A percentile compares a stretch with the other conserved stretches of the same genome.
Conservation (phyloP, 179 eudicot genomes). For the Corrigiola litoralis region DNA sequence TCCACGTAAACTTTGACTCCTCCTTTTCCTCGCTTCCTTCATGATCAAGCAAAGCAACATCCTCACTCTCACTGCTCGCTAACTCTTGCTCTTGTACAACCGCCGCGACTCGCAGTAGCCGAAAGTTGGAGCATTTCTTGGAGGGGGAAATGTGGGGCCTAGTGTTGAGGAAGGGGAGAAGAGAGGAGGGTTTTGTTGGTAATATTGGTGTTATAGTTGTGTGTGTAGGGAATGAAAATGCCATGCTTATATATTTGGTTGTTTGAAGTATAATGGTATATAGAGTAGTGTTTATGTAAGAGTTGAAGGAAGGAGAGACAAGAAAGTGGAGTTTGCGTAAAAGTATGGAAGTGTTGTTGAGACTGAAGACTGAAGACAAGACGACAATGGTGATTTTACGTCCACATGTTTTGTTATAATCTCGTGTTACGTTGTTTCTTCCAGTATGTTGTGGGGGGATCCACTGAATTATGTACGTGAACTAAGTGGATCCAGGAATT, state of each 20-base stretch:
- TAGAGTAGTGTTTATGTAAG: not conserved
- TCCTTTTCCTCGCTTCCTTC: constrained; percentile 20
- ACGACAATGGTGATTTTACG: too few species aligned
- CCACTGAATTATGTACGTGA: too few species aligned
- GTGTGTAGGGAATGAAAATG: constrained; percentile 18
- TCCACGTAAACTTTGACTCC: constrained; percentile 66
- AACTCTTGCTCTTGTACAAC: constrained; percentile 20
- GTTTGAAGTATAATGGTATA: too few species aligned
- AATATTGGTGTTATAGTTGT: not conserved
- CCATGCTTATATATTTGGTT: constrained; percentile 6
- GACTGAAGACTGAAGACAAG: too few species aligned
- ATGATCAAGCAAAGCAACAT: constrained; percentile 18
- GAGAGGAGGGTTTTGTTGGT: constrained; percentile 11
- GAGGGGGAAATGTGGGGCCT: constrained; percentile 8
- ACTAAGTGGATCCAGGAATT: too few species aligned
- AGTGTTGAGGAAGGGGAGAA: not conserved
- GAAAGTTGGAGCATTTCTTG: constrained; percentile 14
- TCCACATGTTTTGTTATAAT: too few species aligned
- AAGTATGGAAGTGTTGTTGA: too few species aligned
- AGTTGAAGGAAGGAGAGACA: not conserved
- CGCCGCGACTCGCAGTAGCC: constrained; percentile 44
- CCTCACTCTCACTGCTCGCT: not conserved
- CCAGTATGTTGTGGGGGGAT: too few species aligned
- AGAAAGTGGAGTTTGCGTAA: constrained; percentile 18
- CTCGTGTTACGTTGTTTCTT: too few species aligned